Evolutionary conservation across 202 grass and related monocot species (phyloP), one percentile per base, ranked within the genome.

Genomic region (Dendrocalamus latiflorus): DNA sequence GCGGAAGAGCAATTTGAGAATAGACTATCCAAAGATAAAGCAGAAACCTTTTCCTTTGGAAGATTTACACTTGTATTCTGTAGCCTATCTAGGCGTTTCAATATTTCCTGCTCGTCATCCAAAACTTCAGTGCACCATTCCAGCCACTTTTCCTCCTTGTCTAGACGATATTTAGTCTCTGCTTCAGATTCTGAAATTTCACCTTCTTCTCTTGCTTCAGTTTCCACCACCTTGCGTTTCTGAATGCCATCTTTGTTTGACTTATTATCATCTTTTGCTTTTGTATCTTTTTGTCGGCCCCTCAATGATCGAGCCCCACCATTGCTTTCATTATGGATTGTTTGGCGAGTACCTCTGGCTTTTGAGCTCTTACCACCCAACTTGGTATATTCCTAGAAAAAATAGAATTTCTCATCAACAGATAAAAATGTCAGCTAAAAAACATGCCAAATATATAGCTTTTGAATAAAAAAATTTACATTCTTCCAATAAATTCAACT

Each of bases 111-210:
- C 70, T 99, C 93, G 1, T 93, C 96, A 60, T 85, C 89, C 86
- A 99, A 93, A 64, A 95, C 96, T 83, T 93, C 96, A 77, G 91
- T 83, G 87, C 96, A 99, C 96, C 96, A 99, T 90, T 95, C 96
- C 84, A 89, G 84, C 96, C 96, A 99, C 84, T 99, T 99, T 68
- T 95, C 96, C 78, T 99, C 96, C 81, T 99, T 99, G 67, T 95
- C 84, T 42, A 91, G 78, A 70, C 89, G 91, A 79, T 93, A 92
- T 76, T 83, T 95, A 47, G 75, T 87, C 69, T 95, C 91, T 7
- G 89, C 93, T 80, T 99, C 96, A 42, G 91, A 93, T 76, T 99
- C 96, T 58, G 96, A 99, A 87, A 99, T 99, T 90, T 99, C 96
- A 82, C 96, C 96, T 88, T 99, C 96, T 87, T 99, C 96, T 83